Evolutionary conservation across 768 basidiomycete species (phyloP).

Genomic region (Tephrocybe sp.): DNA sequence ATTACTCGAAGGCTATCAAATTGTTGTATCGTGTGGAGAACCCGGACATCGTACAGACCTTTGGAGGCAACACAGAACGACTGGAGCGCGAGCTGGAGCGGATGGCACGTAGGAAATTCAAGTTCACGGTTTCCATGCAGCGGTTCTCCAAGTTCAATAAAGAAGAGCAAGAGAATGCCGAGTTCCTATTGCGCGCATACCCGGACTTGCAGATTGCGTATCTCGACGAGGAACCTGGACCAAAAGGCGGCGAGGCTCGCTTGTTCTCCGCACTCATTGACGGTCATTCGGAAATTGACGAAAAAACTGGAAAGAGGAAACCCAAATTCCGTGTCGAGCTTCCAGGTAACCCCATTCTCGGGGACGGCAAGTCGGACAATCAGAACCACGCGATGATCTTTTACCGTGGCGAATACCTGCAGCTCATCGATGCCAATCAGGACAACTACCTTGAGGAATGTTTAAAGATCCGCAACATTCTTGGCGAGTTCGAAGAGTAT

Average conservation of each 20-base stretch:
- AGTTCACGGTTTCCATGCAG: conserved; percentile 98
- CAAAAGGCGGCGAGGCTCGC: conserved; percentile 82
- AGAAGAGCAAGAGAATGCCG: conserved; percentile 97
- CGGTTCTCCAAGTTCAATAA: conserved; percentile 99
- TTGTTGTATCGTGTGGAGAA: conserved; percentile 98
- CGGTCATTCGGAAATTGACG: conserved; percentile 93
- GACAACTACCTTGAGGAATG: conserved; percentile 99
- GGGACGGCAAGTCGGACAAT: conserved; percentile 99
- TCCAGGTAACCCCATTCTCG: conserved; percentile 97
- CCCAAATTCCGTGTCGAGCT: conserved; percentile 98
- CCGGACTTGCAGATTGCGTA: conserved; percentile 98
- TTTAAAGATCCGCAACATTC: conserved; percentile 95
- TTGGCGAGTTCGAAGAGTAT: conserved; percentile 97
- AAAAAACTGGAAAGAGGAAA: conserved; percentile 81
- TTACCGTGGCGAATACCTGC: conserved; percentile 97
- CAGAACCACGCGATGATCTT: conserved; percentile 99
- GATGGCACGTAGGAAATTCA: conserved; percentile 98
- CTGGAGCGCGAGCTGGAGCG: conserved; percentile 95
- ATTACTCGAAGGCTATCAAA: conserved; percentile 99
- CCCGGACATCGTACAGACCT: conserved; percentile 93
- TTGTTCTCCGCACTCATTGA: conserved; percentile 94
- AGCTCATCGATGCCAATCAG: conserved; percentile 99
- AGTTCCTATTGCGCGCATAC: conserved; percentile 95
- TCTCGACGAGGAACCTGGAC: conserved; percentile 92
- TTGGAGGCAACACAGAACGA: conserved; percentile 94